Base-by-base conservation (phyloP, 805 yeast genomes). In the Teunomyces kruisii region DNA sequence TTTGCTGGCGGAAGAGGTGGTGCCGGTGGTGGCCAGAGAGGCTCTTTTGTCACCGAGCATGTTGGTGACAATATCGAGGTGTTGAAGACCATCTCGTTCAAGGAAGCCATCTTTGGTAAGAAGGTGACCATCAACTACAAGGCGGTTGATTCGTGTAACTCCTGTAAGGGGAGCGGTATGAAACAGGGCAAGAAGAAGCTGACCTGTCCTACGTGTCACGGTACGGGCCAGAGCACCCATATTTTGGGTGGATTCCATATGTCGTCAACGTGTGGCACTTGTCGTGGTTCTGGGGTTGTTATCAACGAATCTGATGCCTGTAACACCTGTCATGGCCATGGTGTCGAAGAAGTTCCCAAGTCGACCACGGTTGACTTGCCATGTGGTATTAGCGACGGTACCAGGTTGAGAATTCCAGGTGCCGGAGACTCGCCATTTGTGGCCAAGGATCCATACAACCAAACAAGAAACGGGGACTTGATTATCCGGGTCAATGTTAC, bases 181-280 rank as follows among this genome's bases (percentile, higher is more conserved):
- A 88, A 92, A 63, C 58, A 72, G 10, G 92, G 91, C 22, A 80
- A 80, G 49, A 78, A 79, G 65, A 86, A 88, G 59, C 69, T 81
- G 9, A 87, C 96, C 0, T 94, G 99, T 74, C 70, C 80, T 1
- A 69, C 88, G 2, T 94, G 99, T 73, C 88, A 89, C 45, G 99
- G 99, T 46, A 80, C 96, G 0, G 99, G 99, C 4, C 85, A 91
- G 29, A 81, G 85, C 13, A 86, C 90, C 15, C 97, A 92, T 57
- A 75, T 83, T 39, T 77, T 87, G 61, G 97, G 96, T 3, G 98
- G 98, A 0, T 94, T 92, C 78, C 97, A 91, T 58, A 90, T 94
- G 96, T 84, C 96, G 2, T 83, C 96, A 0, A 89, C 97, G 9
- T 94, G 99, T 76, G 75, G 75, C 40, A 70, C 83, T 3, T 94